Evolutionary conservation across 202 grass and related monocot species (phyloP), one percentile per base, ranked within the genome.

Genomic region (Dendrocalamus latiflorus): DNA sequence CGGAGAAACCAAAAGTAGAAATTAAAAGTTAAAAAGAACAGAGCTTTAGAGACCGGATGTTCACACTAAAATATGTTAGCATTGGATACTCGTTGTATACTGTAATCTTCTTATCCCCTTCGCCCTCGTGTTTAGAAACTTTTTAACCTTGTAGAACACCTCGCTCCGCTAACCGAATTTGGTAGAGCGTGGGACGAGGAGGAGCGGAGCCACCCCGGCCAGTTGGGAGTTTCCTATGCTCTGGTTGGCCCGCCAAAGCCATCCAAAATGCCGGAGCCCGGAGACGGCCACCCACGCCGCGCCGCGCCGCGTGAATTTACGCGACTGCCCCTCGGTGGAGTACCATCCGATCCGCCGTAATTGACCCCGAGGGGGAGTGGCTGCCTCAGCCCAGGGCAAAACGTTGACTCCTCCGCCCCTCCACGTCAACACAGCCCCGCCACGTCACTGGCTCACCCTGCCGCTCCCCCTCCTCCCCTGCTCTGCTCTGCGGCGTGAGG

Each of bases 351-450:
- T 28, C 16, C 5, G 9, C 39, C 56, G 78, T 93, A 88, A 83
- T 80, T 86, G 33, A 17, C 0, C 61, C 33, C n/a, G 1, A 51
- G 41, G 1, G 0, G 24, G 15, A 54, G 72, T 70, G 90, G 84
- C 77, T 68, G 20, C 22, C 47, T 42, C n/a, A n/a, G n/a, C n/a
- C n/a, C 24, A n/a, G 63, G 63, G 17, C 38, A 12, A 22, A 85
- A 82, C 81, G 84, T 94, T 91, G 92, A 91, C 89, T 76, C 61
- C 77, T n/a, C 44, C 11, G 12, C 58, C 49, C 25, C 13, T 47
- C 67, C 89, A 89, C 77, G 71, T 84, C 87, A 79, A 72, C 78
- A 67, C 43, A 7, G 3, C n/a, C 36, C 78, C 43, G 70, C 88
- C 86, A 89, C 83, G 86, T 94, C 86, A 81, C 58, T 38, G 13